phyloP scores from a whole-genome alignment of 192 early-diverging fungal species.

The Kickxella alabastrina region DNA sequence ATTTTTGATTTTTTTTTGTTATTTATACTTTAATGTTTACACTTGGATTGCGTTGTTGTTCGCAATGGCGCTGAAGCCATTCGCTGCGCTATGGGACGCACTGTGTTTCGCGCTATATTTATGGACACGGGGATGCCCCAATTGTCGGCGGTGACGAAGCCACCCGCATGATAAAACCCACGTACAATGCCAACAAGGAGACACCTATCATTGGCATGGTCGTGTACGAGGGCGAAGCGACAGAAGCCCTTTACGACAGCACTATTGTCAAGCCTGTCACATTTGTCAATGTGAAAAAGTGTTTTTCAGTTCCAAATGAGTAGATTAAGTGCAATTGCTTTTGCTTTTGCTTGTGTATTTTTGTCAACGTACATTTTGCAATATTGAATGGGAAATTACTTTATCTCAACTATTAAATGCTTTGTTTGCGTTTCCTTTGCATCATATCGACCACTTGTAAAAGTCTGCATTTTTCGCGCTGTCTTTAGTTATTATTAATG shows the following conservation, averaged over 20 bases:
- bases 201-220: constrained; percentile 83
- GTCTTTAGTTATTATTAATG: too few relatives aligned
- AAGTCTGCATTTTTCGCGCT: too few relatives aligned
- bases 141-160: constrained; percentile 91
- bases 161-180: constrained; percentile 91
- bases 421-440: too few relatives aligned
- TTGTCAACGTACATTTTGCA: too few relatives aligned
- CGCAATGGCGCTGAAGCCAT: constrained; percentile 90
- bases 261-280: constrained; percentile 37
- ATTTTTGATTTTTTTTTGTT: too few relatives aligned
- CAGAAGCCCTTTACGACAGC: constrained; percentile 24
- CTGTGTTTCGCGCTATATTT: constrained; percentile 90
- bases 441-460: too few relatives aligned
- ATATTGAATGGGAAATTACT: too few relatives aligned
- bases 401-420: too few relatives aligned
- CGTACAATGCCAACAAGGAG: constrained; percentile 76
- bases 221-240: constrained; percentile 64
- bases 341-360: neutral
- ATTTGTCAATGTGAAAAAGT: constrained; percentile 10
- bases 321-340: neutral
- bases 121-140: constrained; percentile 94
- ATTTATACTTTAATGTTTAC: too few relatives aligned
- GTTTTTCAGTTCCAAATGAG: constrained; percentile 1
- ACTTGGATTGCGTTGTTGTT: constrained; percentile 79
- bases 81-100: constrained; percentile 80